phyloP scores from a whole-genome alignment of 331 rosid genomes.

The Malus hybrid region DNA sequence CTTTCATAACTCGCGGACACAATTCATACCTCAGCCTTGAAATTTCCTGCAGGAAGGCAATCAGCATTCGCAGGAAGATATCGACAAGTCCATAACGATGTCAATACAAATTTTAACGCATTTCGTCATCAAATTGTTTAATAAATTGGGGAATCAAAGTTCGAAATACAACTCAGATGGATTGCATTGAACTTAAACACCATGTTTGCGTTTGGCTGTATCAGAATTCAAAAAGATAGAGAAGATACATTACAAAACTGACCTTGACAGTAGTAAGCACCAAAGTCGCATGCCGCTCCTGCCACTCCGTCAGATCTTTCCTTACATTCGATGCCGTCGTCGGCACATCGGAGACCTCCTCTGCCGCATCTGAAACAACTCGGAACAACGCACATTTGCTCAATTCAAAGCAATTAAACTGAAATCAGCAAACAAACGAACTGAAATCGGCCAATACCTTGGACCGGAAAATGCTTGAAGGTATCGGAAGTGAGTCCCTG shows the following conservation, averaged over 20 bases:
- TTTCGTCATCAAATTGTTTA: background rate
- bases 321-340: slow-evolving; percentile 68
- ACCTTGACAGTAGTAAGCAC: slow-evolving; percentile 89
- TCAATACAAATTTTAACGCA: background rate
- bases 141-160: background rate
- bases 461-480: slow-evolving; percentile 69
- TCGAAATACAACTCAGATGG: background rate
- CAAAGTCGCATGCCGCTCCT: slow-evolving; percentile 89
- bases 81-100: too few relatives aligned
- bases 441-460: slow-evolving; percentile 32
- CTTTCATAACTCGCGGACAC: slow-evolving; percentile 84
- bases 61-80: background rate
- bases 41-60: slow-evolving; percentile 58
- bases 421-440: background rate
- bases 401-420: background rate
- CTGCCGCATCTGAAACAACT: slow-evolving; percentile 51
- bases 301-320: slow-evolving; percentile 94
- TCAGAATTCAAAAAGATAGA: background rate
- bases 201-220: background rate
- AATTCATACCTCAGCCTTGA: slow-evolving; percentile 90
- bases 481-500: slow-evolving; percentile 85
- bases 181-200: background rate
- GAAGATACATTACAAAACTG: background rate
- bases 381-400: slow-evolving; percentile 1
- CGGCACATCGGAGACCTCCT: slow-evolving; percentile 50